Base-by-base conservation (phyloP, 306 rosid species). In the Psophocarpus tetragonolobus region DNA sequence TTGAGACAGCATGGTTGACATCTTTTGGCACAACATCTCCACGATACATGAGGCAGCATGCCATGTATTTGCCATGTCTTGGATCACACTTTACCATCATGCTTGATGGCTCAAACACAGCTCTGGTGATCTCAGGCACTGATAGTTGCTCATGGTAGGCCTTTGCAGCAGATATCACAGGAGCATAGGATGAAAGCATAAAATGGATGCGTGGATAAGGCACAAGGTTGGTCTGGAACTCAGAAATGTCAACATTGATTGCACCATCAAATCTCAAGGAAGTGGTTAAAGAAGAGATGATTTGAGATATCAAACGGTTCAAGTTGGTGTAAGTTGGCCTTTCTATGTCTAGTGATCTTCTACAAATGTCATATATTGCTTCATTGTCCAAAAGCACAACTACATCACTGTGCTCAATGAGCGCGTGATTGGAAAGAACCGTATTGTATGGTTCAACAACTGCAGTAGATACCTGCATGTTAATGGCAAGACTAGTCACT, bases 21-120 rank as follows among this genome's bases (percentile, higher is more conserved):
- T 91, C 96, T 85, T 91, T 91, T 8, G 96, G 93, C 1, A 79
- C 89, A 50, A 91, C 87, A 63, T 91, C 93, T n/a, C 96, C 96
- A 4, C 96, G 91, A 35, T 91, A 91, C 96, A 91, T 91, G 74
- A 91, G 77, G 82, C 96, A 91, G 73, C 96, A 91, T 4, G 96
- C 96, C 96, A 88, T 91, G 87, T 91, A 91, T 75, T 91, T 91
- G 14, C 93, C 96, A 53, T 88, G 88, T 76, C 96, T 91, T 18
- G 96, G 96, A 68, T 91, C 96, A 83, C 96, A 91, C 84, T 91
- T 91, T 53, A 81, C 93, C 96, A 91, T 91, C 93, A 88, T 88
- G 74, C 90, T 88, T 42, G 93, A 82, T 64, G 96, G 93, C 72
- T 91, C 96, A 81, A 91, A 88, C 17, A 88, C 93, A 32, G 91